These are phyloP conservation scores for Schrenkiella parvula DNA, from an alignment of 345 rosid genomes.

Conservation along the genomic window DNA sequence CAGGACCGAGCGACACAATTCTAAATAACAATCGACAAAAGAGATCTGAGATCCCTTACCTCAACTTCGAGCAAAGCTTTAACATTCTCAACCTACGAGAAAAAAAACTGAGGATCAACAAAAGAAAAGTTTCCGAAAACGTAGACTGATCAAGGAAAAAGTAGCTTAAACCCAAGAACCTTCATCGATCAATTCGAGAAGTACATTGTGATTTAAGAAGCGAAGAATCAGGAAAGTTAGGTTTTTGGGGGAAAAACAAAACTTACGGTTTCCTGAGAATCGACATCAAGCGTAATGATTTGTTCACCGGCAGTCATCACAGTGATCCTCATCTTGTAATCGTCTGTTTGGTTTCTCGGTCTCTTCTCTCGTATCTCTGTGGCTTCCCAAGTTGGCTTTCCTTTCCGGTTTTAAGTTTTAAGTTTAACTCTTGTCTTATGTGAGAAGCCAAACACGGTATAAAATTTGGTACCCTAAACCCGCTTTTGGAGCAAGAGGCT, in stretches of 20 bases:
- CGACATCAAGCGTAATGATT: constrained; percentile 76
- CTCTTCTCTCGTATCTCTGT: constrained; percentile 16
- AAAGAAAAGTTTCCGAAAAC: not conserved
- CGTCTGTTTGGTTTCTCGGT: constrained; percentile 8
- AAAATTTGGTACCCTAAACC: not conserved
- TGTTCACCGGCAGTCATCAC: constrained; percentile 91
- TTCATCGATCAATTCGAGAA: constrained; percentile 8
- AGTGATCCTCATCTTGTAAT: constrained; percentile 64
- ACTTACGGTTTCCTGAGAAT: constrained; percentile 76
- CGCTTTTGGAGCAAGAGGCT: not conserved
- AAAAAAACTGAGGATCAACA: not conserved
- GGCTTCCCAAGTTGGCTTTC: constrained; percentile 9
- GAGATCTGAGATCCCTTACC: constrained; percentile 50
- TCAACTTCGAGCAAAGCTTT: constrained; percentile 97
- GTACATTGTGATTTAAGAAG: constrained; percentile 26
- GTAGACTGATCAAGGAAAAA: not conserved
- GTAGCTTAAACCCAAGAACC: not conserved
- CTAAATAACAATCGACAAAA: not conserved
- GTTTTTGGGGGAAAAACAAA: not conserved
- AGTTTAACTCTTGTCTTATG: not conserved
- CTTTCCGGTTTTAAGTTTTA: not conserved
- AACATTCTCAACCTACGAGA: constrained; percentile 76
- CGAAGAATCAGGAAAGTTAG: constrained; percentile 27
- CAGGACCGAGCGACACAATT: not conserved
- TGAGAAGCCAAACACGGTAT: constrained; percentile 10